phyloP scores from a whole-genome alignment of 2,329 filamentous ascomycete species.

The Penicillium crustosum region DNA sequence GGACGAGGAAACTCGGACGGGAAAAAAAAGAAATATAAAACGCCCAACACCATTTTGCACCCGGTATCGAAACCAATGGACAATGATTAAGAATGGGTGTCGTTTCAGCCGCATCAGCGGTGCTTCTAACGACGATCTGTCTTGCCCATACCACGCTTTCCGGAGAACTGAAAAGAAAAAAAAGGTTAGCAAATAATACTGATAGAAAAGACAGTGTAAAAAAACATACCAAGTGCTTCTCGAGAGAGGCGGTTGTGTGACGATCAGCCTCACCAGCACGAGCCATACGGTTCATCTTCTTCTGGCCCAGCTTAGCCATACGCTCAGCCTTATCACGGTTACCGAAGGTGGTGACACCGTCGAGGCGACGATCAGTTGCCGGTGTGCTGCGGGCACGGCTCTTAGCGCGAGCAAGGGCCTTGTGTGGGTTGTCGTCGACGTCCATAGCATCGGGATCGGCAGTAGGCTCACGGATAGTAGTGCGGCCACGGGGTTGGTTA shows the following conservation, averaged over 20 bases:
- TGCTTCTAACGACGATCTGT: conserved; percentile 52
- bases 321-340: conserved; percentile 78
- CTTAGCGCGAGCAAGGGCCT: conserved; percentile 66
- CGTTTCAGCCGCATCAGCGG: conserved; percentile 23
- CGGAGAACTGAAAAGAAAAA: conserved; percentile 61
- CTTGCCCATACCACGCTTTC: conserved; percentile 93
- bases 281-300: conserved; percentile 98
- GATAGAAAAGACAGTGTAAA: background rate
- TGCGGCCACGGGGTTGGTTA: conserved; percentile 63
- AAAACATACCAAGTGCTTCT: conserved; percentile 82
- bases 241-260: conserved; percentile 75
- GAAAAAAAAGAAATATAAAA: conserved; percentile 13
- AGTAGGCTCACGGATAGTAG: conserved; percentile 62
- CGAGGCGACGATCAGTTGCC: conserved; percentile 48
- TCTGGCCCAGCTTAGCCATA: conserved; percentile 85
- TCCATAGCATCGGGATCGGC: conserved; percentile 71
- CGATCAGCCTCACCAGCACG: conserved; percentile 95
- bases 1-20: conserved; percentile 9
- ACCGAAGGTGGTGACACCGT: conserved; percentile 63
- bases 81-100: conserved; percentile 33
- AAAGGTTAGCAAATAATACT: conserved; percentile 34
- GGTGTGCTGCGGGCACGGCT: conserved; percentile 63
- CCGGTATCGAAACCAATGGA: conserved; percentile 31
- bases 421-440: conserved; percentile 45
- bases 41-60: conserved; percentile 34